Evolutionary conservation across 139 green algal species (phyloP), one percentile per base, ranked within the genome.

Genomic region (Tetradesmus obliquus): DNA sequence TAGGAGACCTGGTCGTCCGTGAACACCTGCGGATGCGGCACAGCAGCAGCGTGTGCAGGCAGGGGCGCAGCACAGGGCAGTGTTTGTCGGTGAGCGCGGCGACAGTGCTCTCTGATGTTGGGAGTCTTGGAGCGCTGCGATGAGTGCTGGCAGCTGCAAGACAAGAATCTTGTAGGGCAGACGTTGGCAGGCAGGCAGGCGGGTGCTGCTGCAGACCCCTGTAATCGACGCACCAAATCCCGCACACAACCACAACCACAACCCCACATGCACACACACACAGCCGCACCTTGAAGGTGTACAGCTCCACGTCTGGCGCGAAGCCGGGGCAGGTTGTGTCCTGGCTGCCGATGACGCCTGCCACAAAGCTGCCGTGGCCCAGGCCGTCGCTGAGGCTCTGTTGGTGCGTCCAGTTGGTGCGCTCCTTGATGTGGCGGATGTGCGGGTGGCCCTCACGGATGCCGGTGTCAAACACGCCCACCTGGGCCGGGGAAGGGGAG

Each of bases 341-440:
- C 62, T 95, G 86, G 22, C 92, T 95, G 66, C 96, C 96, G 9
- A 99, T 97, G 5, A 99, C 98, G n/a, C 98, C 95, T 3, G 98
- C 98, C 76, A 99, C 98, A 95, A 99, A 99, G 9, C 96, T 98
- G 87, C 98, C 98, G 92, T 99, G 98, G 2, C 98, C 98, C 72
- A 99, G 92, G 13, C 98, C 98, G 92, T 99, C 98, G 6, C 96
- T 94, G 55, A 99, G 94, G 2, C 96, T 98, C 53, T 97, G 92
- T 95, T 99, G 97, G 89, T 99, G 97, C 20, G 98, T 99, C 98
- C 98, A 99, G 91, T 99, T 99, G 69, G 97, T 98, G 58, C 98
- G 95, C 92, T 99, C 98, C 66, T 95, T 96, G 88, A 99, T 99
- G 94, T 99, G 97, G 62, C 97, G 96, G n/a, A 99, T 96, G 93